These are phyloP conservation scores for Sodiomyces alkalinus DNA, from an alignment of 2,329 filamentous ascomycete genomes.

Conservation along the genomic window DNA sequence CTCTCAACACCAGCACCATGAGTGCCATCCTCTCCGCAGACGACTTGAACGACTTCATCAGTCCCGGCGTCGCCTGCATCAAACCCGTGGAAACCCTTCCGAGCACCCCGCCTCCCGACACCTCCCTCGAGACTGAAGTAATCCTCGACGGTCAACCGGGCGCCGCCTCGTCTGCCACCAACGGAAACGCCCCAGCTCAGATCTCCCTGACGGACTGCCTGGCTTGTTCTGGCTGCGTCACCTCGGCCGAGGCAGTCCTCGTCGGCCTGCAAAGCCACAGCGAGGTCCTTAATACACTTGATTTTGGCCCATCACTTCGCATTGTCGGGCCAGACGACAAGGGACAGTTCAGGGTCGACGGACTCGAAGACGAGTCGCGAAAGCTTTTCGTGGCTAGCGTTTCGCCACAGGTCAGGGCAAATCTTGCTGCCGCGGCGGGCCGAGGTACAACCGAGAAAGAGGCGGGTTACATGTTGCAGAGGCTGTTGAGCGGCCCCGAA, in stretches of 20 bases:
- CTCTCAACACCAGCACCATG: too few relatives aligned
- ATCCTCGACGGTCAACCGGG: conserved; percentile 74
- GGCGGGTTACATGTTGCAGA: conserved; percentile 69
- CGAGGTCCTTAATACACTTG: conserved; percentile 74
- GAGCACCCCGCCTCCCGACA: conserved; percentile 29
- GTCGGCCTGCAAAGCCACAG: conserved; percentile 87
- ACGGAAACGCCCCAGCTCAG: conserved; percentile 57
- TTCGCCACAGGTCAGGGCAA: conserved; percentile 81
- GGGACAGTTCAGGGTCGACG: conserved; percentile 26
- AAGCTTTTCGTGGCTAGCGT: conserved; percentile 85
- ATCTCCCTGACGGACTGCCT: conserved; percentile 96
- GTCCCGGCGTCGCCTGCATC: conserved; percentile 92
- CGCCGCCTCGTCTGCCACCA: conserved; percentile 28
- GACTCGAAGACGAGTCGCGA: conserved; percentile 41
- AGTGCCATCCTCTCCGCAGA: conserved; percentile 94
- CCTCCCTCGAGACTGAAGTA: conserved; percentile 57
- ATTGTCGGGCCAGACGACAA: conserved; percentile 16
- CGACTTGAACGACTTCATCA: conserved; percentile 98
- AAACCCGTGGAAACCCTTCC: conserved; percentile 93
- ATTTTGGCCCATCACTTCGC: conserved; percentile 41
- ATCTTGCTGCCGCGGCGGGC: conserved; percentile 69
- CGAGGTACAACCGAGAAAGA: conserved; percentile 54
- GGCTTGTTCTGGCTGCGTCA: conserved; percentile 94
- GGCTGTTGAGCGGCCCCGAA: conserved; percentile 55
- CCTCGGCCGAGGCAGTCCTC: conserved; percentile 91